Evolutionary conservation across 805 yeast genomes (phyloP), one percentile per base, ranked within the genome.

Genomic region (Pichia exigua): DNA sequence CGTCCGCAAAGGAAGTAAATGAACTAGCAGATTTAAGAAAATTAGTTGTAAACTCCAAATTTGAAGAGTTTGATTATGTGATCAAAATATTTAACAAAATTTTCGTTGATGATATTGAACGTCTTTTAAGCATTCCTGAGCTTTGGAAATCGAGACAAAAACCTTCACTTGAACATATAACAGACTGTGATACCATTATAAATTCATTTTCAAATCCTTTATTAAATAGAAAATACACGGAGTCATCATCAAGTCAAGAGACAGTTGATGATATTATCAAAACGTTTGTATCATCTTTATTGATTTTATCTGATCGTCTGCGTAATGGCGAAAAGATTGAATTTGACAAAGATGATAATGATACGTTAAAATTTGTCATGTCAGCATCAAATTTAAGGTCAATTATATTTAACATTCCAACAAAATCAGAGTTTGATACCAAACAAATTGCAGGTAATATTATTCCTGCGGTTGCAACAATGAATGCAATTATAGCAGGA

Each of bases 401-500:
- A 0, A 62, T 61, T 46, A 75, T 87, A 2, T 92, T 91, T 63
- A 72, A 75, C 24, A 90, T 91, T 51, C 86, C 82, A 35, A 58
- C 73, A 48, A 84, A 85, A 63, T 75, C 94, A 3, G 83, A 87
- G 54, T 94, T 95, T 63, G 96, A 89, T 54, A 79, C 87, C 55
- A 94, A 94, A 65, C 95, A 87, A 61, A 90, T 92, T 57, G 99
- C 99, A 0, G 99, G 99, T 7, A 94, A 92, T 66, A 94, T 94
- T 60, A 94, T 94, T 42, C 99, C 99, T 0, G 99, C 99, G 0
- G 91, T 95, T 59, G 98, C 99, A 7, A 94, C 99, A 1, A 92
- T 97, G 4, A 94, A 94, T 66, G 98, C 99, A 1, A 84, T 94
- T 15, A 83, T 94, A 59, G 90, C 97, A 0, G 99, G 99, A 0